Percentiles rank a stretch among this genome's conserved stretches.
Conservation (phyloP, 495 filamentous ascomycete species). For the Penicilliopsis zonata region DNA sequence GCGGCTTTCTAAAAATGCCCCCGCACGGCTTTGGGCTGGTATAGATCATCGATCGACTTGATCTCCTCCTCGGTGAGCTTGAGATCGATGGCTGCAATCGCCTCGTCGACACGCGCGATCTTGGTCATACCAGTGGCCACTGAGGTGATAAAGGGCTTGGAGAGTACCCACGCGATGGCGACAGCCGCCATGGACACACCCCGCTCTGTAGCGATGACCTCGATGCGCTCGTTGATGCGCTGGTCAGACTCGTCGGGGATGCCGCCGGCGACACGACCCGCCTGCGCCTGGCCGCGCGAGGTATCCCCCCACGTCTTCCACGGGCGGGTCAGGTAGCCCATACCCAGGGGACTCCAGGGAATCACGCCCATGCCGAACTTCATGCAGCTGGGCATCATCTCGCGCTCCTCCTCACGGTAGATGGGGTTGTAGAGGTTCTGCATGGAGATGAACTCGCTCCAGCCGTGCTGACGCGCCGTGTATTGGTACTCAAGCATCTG, state of each 20-base stretch:
- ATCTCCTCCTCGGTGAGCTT: constrained; percentile 49
- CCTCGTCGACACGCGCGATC: constrained; percentile 49
- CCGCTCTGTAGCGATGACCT: constrained; percentile 55
- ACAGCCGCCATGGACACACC: constrained; percentile 52
- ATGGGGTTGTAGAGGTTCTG: constrained; percentile 34
- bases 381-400: constrained; percentile 59
- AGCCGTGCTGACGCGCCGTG: constrained; percentile 26
- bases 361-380: constrained; percentile 56
- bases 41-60: constrained; percentile 55
- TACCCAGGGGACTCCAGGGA: constrained; percentile 47
- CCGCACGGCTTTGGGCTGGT: constrained; percentile 39
- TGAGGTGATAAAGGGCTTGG: constrained; percentile 38
- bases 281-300: too few relatives aligned
- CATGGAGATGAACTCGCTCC: constrained; percentile 38
- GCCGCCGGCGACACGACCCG: too few relatives aligned
- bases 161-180: constrained; percentile 56
- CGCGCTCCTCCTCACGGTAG: constrained; percentile 62
- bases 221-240: constrained; percentile 48
- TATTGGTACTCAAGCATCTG: constrained; percentile 31
- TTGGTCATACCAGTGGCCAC: constrained; percentile 57
- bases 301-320: too few relatives aligned
- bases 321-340: constrained; percentile 40
- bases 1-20: too few relatives aligned
- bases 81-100: constrained; percentile 37
- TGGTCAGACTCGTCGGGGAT: constrained; percentile 41